These are phyloP conservation scores for Kluyveromyces nonfermentans DNA, from an alignment of 805 yeast genomes.

Conservation along the genomic window DNA sequence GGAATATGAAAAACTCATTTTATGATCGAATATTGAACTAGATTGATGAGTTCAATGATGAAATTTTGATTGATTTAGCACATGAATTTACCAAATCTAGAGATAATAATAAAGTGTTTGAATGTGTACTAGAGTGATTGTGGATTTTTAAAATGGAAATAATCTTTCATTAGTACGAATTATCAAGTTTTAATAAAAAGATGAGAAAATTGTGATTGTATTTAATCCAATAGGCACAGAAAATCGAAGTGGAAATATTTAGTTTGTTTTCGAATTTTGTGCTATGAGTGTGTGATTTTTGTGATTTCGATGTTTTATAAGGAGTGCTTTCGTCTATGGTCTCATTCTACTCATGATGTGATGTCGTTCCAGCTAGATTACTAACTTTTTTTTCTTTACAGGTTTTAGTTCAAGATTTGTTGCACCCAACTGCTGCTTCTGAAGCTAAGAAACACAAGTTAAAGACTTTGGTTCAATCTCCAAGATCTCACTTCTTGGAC, in stretches of 20 bases:
- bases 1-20: neutral
- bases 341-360: neutral
- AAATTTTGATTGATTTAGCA: too few relatives aligned
- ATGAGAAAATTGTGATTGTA: too few relatives aligned
- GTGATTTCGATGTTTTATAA: neutral
- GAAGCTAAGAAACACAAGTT: constrained; percentile 97
- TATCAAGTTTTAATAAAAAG: too few relatives aligned
- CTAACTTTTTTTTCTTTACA: constrained; percentile 24
- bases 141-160: too few relatives aligned
- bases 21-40: neutral
- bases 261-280: too few relatives aligned
- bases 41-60: neutral
- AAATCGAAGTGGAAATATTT: too few relatives aligned
- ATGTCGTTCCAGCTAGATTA: constrained; percentile 6
- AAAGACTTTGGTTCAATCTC: constrained; percentile 93
- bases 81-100: too few relatives aligned
- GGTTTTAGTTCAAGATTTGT: constrained; percentile 99
- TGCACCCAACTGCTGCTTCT: constrained; percentile 95
- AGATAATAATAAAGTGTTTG: too few relatives aligned
- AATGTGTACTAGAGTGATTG: too few relatives aligned
- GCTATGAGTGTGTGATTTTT: too few relatives aligned
- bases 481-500: constrained; percentile 99
- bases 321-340: neutral
- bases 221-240: too few relatives aligned
- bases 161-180: too few relatives aligned